A percentile compares a stretch with the other conserved stretches of the same genome.
Evolutionary conservation across 768 basidiomycete species (phyloP).

Genomic region (Amanita subjunquillea): DNA sequence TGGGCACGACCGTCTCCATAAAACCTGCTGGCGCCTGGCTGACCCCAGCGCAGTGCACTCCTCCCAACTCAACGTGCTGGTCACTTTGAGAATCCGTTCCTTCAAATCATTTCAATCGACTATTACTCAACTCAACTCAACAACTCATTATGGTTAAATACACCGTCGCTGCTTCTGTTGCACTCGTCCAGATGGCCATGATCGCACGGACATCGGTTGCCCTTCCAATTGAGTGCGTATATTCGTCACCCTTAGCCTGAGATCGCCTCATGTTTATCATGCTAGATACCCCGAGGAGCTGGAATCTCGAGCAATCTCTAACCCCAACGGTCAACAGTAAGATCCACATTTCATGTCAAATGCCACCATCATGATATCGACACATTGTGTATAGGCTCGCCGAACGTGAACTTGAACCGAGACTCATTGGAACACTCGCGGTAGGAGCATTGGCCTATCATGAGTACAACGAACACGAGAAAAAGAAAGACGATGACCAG

Average conservation of each 20-base stretch:
- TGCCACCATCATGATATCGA: too few species aligned
- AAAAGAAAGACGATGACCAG: too few species aligned
- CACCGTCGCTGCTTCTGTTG: background rate
- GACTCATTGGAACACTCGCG: too few species aligned
- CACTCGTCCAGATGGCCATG: conserved; percentile 17
- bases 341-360: too few species aligned
- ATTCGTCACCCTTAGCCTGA: background rate
- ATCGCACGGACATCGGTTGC: conserved; percentile 17
- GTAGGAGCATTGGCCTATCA: too few species aligned
- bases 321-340: too few species aligned
- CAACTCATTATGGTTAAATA: background rate
- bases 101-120: background rate
- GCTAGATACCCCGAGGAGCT: background rate
- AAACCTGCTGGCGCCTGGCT: too few species aligned
- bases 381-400: too few species aligned
- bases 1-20: too few species aligned
- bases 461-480: too few species aligned
- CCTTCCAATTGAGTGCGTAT: conserved; percentile 17
- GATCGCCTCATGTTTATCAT: background rate
- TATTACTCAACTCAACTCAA: background rate
- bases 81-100: background rate
- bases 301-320: background rate
- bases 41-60: background rate
- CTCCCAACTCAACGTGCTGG: background rate
- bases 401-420: too few species aligned